These are phyloP conservation scores for Pseudonitzschia multiseries DNA, from an alignment of 108 stramenopile species.

Conservation along the genomic window DNA sequence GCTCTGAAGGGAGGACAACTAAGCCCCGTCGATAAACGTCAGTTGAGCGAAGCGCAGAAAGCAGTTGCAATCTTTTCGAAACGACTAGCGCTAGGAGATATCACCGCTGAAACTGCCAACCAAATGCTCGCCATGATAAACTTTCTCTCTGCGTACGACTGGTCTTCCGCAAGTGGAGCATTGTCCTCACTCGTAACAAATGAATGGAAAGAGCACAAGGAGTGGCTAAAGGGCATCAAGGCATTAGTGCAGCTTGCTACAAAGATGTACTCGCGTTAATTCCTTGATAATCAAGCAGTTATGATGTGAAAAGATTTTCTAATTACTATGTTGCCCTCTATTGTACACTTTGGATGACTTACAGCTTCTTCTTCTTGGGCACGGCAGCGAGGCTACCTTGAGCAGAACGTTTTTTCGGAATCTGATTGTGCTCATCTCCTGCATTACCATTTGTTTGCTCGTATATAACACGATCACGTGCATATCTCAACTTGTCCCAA, in stretches of 20 bases:
- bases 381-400: slow-evolving; percentile 3
- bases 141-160: slow-evolving; percentile 61
- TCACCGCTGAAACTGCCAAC: slow-evolving; percentile 55
- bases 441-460: background rate
- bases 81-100: slow-evolving; percentile 61
- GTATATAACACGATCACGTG: slow-evolving; percentile 43
- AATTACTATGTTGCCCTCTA: background rate
- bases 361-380: slow-evolving; percentile 1
- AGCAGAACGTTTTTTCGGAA: background rate
- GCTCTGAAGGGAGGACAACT: slow-evolving; percentile 41
- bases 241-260: slow-evolving; percentile 83
- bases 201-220: slow-evolving; percentile 92
- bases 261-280: slow-evolving; percentile 49
- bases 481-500: slow-evolving; percentile 77
- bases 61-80: slow-evolving; percentile 74
- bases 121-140: slow-evolving; percentile 51
- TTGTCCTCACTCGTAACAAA: slow-evolving; percentile 77
- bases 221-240: slow-evolving; percentile 96
- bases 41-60: slow-evolving; percentile 76
- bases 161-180: slow-evolving; percentile 54
- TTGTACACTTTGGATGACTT: slow-evolving; percentile 1
- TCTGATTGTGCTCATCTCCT: background rate
- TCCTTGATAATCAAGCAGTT: background rate
- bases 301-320: background rate
- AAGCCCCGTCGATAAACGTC: slow-evolving; percentile 68